Percentiles rank a stretch among this genome's conserved stretches.
These are phyloP conservation scores for Aspergillus flavus DNA, from an alignment of 2,329 filamentous ascomycete species.

Conservation along the genomic window DNA sequence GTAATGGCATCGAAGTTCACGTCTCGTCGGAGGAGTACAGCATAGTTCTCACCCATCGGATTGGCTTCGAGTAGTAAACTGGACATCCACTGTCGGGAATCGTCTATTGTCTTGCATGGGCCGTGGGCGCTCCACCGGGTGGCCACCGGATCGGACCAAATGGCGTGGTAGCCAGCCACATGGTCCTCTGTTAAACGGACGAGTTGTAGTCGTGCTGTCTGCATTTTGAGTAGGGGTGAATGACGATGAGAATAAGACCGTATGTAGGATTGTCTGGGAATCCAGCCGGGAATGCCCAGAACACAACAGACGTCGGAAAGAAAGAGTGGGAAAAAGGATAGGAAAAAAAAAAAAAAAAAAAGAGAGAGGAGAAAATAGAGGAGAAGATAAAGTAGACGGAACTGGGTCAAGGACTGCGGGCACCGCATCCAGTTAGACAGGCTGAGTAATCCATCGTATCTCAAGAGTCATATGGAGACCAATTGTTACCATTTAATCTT, in stretches of 20 bases:
- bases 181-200: constrained; percentile 17
- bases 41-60: background rate
- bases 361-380: background rate
- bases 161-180: constrained; percentile 16
- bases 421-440: background rate
- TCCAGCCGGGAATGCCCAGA: too few relatives aligned
- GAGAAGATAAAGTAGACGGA: too few relatives aligned
- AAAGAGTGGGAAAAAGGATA: too few relatives aligned
- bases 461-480: too few relatives aligned
- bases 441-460: background rate
- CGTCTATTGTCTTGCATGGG: constrained; percentile 14
- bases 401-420: too few relatives aligned
- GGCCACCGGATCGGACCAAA: constrained; percentile 21
- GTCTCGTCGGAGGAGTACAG: background rate
- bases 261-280: background rate
- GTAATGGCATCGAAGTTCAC: rapidly evolving
- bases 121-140: constrained; percentile 23
- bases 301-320: too few relatives aligned
- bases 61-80: background rate
- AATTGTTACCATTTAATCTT: too few relatives aligned
- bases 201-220: constrained; percentile 7
- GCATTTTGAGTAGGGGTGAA: background rate
- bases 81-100: constrained; percentile 18
- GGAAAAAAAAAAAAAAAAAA: too few relatives aligned
- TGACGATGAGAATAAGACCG: background rate